phyloP scores from a whole-genome alignment of 2,329 filamentous ascomycete species.

The Dactylellina parvicollis region DNA sequence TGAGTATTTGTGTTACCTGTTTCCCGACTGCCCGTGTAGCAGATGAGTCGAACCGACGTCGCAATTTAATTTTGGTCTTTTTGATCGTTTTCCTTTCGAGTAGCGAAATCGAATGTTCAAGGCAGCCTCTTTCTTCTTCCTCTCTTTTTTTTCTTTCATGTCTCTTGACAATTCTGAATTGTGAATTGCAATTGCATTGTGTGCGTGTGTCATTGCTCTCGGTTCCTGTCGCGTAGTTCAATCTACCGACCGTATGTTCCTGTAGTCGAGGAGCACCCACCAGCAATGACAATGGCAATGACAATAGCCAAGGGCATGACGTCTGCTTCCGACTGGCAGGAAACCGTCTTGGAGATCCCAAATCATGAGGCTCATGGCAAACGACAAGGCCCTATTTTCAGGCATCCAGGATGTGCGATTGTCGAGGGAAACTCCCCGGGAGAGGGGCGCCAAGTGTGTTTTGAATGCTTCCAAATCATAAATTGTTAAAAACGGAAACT shows the following conservation, averaged over 20 bases:
- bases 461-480: conserved; percentile 54
- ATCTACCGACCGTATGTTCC: background rate
- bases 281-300: too few relatives aligned
- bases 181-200: too few relatives aligned
- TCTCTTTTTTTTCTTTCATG: too few relatives aligned
- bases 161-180: too few relatives aligned
- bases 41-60: conserved; percentile 27
- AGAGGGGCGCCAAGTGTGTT: conserved; percentile 9
- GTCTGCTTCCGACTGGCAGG: conserved; percentile 1
- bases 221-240: background rate
- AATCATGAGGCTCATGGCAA: conserved; percentile 1
- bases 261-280: background rate
- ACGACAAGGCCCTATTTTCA: conserved; percentile 1
- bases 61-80: conserved; percentile 4
- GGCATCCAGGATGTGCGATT: background rate
- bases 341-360: conserved; percentile 14
- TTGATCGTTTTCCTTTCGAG: background rate
- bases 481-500: conserved; percentile 51
- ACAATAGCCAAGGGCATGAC: too few relatives aligned
- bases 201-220: background rate
- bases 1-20: conserved; percentile 25
- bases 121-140: conserved; percentile 8
- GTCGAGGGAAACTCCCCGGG: conserved; percentile 19
- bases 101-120: conserved; percentile 3
- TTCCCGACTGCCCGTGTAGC: conserved; percentile 15